Evolutionary conservation across 495 filamentous ascomycete genomes (phyloP), one percentile per base, ranked within the genome.

Genomic region (Hyphodiscus hymeniophilus): DNA sequence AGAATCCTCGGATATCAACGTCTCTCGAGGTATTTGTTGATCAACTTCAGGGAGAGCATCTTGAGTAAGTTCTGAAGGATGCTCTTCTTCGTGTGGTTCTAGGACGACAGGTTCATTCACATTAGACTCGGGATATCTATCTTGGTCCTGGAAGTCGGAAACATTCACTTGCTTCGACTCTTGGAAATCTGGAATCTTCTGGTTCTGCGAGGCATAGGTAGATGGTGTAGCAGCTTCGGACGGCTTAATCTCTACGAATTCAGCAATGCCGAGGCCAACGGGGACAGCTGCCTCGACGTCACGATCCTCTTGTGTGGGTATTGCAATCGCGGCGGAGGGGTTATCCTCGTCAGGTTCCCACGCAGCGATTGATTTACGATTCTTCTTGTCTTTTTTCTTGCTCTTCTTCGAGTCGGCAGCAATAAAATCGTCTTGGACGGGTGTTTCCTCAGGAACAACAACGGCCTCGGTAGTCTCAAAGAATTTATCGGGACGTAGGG

Each of bases 311-410:
- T 13, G 23, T 17, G 17, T 15, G 13, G 41, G 41, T 28, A 22
- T 20, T 21, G 8, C 12, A 10, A 23, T 6, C 24, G 39, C 6
- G 11, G 6, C 18, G 11, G 6, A 21, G 4, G 21, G 23, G 30
- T 17, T 11, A 7, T 50, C 7, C 20, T 20, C 42, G 10, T 42
- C 52, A 20, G 42, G 46, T 11, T 61, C 32, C 47, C 38, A 58
- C 8, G 45, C 30, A 1, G 42, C 48, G 7, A 24, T 16, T n/a
- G 55, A 56, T 42, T 56, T 65, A 16, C 41, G 41, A 42, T 63
- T 63, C 56, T 63, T 61, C 38, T 55, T 51, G 52, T 72, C 72
- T 48, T 68, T 73, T 51, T 67, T 73, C 45, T 54, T 54, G 3
- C 18, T 40, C 20, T 47, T 51, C 52, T 55, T 55, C 4, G 52